These are phyloP conservation scores for Gossypium lobatum DNA, from an alignment of 441 rosid species.

Conservation along the genomic window DNA sequence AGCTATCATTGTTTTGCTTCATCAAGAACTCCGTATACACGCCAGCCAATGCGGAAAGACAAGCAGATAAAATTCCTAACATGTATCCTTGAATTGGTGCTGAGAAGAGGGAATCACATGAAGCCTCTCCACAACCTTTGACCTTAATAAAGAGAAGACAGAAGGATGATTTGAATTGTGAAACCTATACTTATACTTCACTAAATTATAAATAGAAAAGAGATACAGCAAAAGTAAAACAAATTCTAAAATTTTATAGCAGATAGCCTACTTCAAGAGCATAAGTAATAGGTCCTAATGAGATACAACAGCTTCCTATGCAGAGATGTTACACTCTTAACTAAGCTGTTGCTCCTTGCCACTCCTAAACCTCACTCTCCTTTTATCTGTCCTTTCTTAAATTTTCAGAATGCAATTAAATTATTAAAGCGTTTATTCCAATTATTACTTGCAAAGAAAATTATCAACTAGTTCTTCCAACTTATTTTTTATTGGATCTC, in stretches of 20 bases:
- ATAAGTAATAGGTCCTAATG: background rate
- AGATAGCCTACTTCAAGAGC: background rate
- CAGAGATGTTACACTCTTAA: background rate
- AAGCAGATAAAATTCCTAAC: conserved; percentile 21
- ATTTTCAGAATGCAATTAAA: background rate
- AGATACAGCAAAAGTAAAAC: background rate
- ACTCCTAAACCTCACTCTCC: background rate
- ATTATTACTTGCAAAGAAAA: background rate
- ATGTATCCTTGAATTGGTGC: conserved; percentile 21
- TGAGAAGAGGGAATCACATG: conserved; percentile 19
- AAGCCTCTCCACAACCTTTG: conserved; percentile 20
- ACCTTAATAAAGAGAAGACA: conserved; percentile 10
- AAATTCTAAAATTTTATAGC: background rate
- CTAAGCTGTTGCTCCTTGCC: background rate
- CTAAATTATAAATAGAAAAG: background rate
- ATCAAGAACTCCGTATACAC: conserved; percentile 19
- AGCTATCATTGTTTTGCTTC: conserved; percentile 21
- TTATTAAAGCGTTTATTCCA: conserved; percentile 6
- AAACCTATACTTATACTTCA: background rate
- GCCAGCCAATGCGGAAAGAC: conserved; percentile 22
- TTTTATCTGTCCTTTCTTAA: background rate
- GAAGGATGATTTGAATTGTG: background rate
- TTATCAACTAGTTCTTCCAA: background rate
- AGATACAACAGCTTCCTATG: background rate
- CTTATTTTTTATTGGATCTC: background rate